These are phyloP conservation scores for Coemansia sp. DNA, from an alignment of 192 early-diverging fungal species.

Conservation along the genomic window DNA sequence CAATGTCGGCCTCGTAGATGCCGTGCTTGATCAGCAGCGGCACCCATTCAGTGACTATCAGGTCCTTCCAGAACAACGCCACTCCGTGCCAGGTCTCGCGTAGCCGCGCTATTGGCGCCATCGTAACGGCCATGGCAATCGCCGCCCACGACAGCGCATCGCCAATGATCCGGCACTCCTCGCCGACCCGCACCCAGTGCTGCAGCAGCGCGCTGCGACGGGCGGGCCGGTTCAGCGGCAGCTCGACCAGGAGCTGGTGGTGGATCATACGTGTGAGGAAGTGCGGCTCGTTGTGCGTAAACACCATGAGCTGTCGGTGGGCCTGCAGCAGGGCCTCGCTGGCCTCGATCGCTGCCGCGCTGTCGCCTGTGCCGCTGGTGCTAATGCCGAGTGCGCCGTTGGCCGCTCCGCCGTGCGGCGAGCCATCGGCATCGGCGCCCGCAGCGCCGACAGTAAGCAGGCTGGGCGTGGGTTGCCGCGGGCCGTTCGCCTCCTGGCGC, in stretches of 20 bases:
- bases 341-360: not conserved
- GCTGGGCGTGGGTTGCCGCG: constrained; percentile 18
- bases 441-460: constrained; percentile 21
- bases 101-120: constrained; percentile 61
- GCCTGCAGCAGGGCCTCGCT: constrained; percentile 19
- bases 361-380: not conserved
- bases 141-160: constrained; percentile 65
- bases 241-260: constrained; percentile 62
- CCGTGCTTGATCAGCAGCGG: constrained; percentile 55
- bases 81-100: constrained; percentile 69
- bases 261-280: constrained; percentile 66
- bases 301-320: constrained; percentile 48
- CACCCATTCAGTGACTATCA: constrained; percentile 58
- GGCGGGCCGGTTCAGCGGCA: constrained; percentile 46
- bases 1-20: constrained; percentile 52
- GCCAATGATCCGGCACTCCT: constrained; percentile 51
- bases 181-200: constrained; percentile 68
- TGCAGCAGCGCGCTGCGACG: constrained; percentile 55
- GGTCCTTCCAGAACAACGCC: constrained; percentile 38
- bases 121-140: constrained; percentile 64
- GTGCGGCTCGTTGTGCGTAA: constrained; percentile 61
- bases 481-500: not conserved
- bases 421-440: not conserved
- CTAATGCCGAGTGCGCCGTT: not conserved
- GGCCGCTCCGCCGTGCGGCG: not conserved